Conservation (phyloP, 306 rosid genomes). For the Herpetospermum pedunculosum region DNA sequence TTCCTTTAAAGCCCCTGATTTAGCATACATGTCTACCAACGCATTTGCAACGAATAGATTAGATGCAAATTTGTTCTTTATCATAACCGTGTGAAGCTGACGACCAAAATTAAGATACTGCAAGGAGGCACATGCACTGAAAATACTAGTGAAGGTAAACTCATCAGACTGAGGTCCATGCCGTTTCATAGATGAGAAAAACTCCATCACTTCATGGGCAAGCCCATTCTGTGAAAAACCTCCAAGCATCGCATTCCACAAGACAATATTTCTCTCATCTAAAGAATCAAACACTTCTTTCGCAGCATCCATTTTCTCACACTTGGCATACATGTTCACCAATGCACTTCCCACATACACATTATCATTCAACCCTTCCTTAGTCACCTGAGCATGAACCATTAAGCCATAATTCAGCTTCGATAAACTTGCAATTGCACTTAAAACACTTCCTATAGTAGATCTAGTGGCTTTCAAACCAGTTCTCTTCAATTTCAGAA, state of each 20-base stretch:
- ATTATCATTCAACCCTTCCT: not conserved
- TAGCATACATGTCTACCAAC: slow-evolving; percentile 5
- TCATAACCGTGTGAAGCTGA: not conserved
- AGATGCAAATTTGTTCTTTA: not conserved
- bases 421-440: slow-evolving; percentile 43
- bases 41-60: slow-evolving; percentile 3
- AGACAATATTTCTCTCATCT: slow-evolving; percentile 40
- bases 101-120: not conserved
- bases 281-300: slow-evolving; percentile 25
- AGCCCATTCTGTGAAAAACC: slow-evolving; percentile 47
- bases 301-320: not conserved
- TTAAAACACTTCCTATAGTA: slow-evolving; percentile 73
- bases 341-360: slow-evolving; percentile 56
- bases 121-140: slow-evolving; percentile 37
- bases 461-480: slow-evolving; percentile 59
- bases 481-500: slow-evolving; percentile 36
- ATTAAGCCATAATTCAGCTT: slow-evolving; percentile 8
- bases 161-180: slow-evolving; percentile 33
- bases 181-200: slow-evolving; percentile 19
- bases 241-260: slow-evolving; percentile 82
- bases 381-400: not conserved
- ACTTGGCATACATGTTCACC: slow-evolving; percentile 69
- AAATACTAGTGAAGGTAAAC: slow-evolving; percentile 67
- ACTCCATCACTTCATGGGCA: slow-evolving; percentile 33
- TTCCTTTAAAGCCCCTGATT: not conserved